Evolutionary conservation across 768 basidiomycete species (phyloP), one percentile per base, ranked within the genome.

Genomic region (Xerocomellus amylosporus): DNA sequence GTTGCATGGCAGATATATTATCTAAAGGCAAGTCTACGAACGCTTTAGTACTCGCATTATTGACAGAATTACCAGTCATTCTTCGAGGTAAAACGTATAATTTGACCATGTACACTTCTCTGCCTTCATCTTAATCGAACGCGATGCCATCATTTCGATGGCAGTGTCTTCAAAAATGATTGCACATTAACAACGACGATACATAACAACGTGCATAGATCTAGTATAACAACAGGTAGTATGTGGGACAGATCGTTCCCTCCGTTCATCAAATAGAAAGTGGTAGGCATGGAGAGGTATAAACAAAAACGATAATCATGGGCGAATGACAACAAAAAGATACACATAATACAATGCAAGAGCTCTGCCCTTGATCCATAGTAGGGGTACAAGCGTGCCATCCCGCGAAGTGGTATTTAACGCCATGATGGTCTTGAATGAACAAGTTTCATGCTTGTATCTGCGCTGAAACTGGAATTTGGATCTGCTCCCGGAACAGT

Each of bases 1-100:
- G 95, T 97, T 51, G 95, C 83, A 41, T 98, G 95, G 95, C 97
- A 99, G 73, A 83, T 99, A 53, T 97, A 94, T 74, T 98, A 98
- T 75, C 78, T 99, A 48, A 95, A 98, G 80, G 92, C 86, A 57
- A 60, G 75, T 44, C 24, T 7, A 38, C 9, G 17, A 26, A 26
- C 19, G 10, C 19, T 8, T 49, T 28, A n/a, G 2, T 37, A 36
- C 19, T 36, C 20, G 19, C 20, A 8, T 40, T 22, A 15, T 50
- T 53, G 55, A 64, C 51, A 41, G 12, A 43, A 42, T 55, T 36
- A 3, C 20, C 50, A 87, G 86, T 88, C 88, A 17, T 90, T 91
- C 82, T 94, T 95, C 62, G 92, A 94, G 76, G 89, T 93, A 46
- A 91, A 89, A 70, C 84, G 93, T 70, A 87, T 92, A 62, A 87